A percentile compares a stretch with the other conserved stretches of the same genome.
Evolutionary conservation across 192 early-diverging fungal species (phyloP).

Genomic region (Gamsiella multidivaricata): DNA sequence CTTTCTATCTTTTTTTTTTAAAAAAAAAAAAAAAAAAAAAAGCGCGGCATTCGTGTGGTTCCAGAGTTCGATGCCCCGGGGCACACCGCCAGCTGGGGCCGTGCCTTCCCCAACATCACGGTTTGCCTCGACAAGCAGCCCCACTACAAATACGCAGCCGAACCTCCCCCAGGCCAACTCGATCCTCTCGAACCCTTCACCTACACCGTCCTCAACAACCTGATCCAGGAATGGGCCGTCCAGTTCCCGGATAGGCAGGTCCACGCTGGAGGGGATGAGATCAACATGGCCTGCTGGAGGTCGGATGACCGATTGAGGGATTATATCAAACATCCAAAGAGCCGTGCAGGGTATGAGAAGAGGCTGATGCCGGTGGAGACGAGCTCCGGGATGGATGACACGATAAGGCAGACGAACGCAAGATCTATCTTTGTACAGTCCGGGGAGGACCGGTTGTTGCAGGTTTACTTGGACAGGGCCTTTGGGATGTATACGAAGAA

Average conservation of each 20-base stretch:
- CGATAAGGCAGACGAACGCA: slow-evolving; percentile 51
- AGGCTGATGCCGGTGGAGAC: slow-evolving; percentile 7
- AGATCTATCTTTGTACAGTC: slow-evolving; percentile 31
- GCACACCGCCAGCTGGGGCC: slow-evolving; percentile 66
- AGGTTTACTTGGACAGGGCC: slow-evolving; percentile 64
- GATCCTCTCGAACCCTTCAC: slow-evolving; percentile 77
- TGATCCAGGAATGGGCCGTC: slow-evolving; percentile 75
- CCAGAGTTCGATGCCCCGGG: slow-evolving; percentile 96
- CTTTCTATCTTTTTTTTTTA: not conserved
- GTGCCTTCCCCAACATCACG: slow-evolving; percentile 62
- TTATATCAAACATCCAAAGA: slow-evolving; percentile 36
- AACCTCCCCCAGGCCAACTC: slow-evolving; percentile 89
- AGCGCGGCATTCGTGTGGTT: slow-evolving; percentile 86
- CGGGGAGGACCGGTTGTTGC: slow-evolving; percentile 77
- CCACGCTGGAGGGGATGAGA: slow-evolving; percentile 87
- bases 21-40: too few relatives aligned
- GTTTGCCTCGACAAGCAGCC: slow-evolving; percentile 69
- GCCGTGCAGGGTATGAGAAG: slow-evolving; percentile 17
- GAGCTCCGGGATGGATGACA: slow-evolving; percentile 28
- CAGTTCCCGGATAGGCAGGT: slow-evolving; percentile 80
- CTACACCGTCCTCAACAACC: slow-evolving; percentile 65
- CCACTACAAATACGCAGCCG: slow-evolving; percentile 42
- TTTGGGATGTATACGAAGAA: slow-evolving; percentile 34
- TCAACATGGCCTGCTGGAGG: slow-evolving; percentile 76
- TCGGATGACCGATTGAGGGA: slow-evolving; percentile 48